A percentile compares a stretch with the other conserved stretches of the same genome.
phyloP scores from a whole-genome alignment of 1,284 basidiomycete genomes.

The Caloboletus firmus region DNA sequence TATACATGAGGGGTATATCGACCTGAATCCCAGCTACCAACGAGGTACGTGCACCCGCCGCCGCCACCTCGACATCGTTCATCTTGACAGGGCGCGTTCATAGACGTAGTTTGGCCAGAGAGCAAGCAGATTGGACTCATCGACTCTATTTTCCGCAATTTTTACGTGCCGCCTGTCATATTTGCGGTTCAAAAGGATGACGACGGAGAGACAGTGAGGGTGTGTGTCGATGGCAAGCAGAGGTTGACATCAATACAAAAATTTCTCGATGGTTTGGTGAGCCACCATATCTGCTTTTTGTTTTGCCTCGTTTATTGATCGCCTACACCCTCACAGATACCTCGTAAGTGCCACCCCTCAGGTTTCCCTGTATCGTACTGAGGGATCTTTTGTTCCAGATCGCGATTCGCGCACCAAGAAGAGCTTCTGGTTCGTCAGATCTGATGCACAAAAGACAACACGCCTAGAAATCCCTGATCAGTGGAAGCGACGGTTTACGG shows the following conservation, averaged over 20 bases:
- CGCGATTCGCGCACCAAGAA: slow-evolving; percentile 54
- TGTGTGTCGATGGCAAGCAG: slow-evolving; percentile 79
- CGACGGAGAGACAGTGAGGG: slow-evolving; percentile 51
- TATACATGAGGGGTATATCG: slow-evolving; percentile 64
- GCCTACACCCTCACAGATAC: slow-evolving; percentile 41
- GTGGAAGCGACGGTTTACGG: slow-evolving; percentile 50
- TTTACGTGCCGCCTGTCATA: slow-evolving; percentile 72
- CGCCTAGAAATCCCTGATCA: slow-evolving; percentile 50
- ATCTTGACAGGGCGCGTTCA: neutral
- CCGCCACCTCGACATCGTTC: neutral
- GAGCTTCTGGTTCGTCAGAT: slow-evolving; percentile 56
- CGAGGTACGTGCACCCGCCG: slow-evolving; percentile 45
- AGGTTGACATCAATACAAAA: slow-evolving; percentile 69
- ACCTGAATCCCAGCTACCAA: slow-evolving; percentile 67
- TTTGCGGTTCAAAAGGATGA: slow-evolving; percentile 58
- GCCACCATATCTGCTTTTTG: slow-evolving; percentile 16
- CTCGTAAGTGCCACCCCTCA: slow-evolving; percentile 39
- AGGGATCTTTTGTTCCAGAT: slow-evolving; percentile 33
- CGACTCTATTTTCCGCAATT: slow-evolving; percentile 73
- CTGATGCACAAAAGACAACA: slow-evolving; percentile 41
- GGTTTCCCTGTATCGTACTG: neutral
- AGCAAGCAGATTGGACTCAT: slow-evolving; percentile 69
- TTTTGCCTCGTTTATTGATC: neutral
- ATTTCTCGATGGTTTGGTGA: slow-evolving; percentile 68
- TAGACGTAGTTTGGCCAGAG: slow-evolving; percentile 74